Percentiles rank a stretch among this genome's conserved stretches.
Evolutionary conservation across 441 rosid genomes (phyloP).

Genomic region (Gossypium trilobum): DNA sequence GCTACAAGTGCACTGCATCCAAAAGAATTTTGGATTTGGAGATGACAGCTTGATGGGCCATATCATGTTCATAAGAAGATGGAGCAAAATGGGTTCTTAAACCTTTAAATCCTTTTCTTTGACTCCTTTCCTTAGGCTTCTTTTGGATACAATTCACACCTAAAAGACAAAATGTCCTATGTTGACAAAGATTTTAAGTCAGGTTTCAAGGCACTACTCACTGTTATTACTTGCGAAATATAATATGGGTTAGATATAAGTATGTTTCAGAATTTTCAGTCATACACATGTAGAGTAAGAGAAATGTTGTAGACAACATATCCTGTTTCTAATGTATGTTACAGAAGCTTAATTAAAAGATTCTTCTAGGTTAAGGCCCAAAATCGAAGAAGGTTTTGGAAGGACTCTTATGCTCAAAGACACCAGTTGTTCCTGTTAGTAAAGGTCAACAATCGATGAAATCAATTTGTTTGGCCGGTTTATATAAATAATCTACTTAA

Average conservation of each 20-base stretch:
- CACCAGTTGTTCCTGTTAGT: no score
- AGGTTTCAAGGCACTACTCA: not conserved
- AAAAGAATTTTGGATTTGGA: constrained; percentile 15
- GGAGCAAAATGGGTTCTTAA: constrained; percentile 30
- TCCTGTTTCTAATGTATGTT: no score
- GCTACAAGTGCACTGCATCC: constrained; percentile 36
- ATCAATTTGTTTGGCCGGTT: no score
- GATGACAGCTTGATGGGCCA: constrained; percentile 51
- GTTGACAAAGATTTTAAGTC: not conserved
- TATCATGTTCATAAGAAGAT: constrained; percentile 31
- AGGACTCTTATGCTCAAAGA: no score
- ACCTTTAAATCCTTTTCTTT: constrained; percentile 16
- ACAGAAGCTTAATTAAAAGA: no score
- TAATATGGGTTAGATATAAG: not conserved
- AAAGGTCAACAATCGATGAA: no score
- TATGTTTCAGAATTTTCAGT: not conserved
- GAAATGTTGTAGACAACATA: not conserved
- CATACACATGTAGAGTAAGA: not conserved
- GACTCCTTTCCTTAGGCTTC: constrained; percentile 19
- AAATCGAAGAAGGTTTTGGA: no score
- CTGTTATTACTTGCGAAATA: not conserved
- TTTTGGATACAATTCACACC: constrained; percentile 19
- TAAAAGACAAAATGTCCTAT: not conserved
- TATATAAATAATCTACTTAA: no score
- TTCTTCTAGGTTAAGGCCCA: no score